Percentiles rank a stretch among this genome's conserved stretches.
Conservation (phyloP, 2,329 filamentous ascomycete genomes). For the Talaromyces amestolkiae region DNA sequence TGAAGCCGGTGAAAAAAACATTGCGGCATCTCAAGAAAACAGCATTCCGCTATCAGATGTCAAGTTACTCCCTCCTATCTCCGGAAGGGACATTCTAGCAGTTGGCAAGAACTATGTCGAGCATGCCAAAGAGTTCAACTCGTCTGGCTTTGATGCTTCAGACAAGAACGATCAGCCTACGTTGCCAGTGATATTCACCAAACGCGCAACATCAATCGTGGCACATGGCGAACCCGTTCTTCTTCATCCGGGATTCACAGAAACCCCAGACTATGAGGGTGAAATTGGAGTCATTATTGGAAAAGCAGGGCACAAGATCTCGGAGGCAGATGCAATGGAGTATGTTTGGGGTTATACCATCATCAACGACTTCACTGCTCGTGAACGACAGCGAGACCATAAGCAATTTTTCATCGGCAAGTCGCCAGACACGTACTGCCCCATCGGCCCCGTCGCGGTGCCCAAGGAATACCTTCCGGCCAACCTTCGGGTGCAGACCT, state of each 20-base stretch:
- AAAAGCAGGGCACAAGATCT: constrained; percentile 46
- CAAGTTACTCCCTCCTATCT: constrained; percentile 48
- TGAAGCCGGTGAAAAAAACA: constrained; percentile 42
- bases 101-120: constrained; percentile 59
- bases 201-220: constrained; percentile 54
- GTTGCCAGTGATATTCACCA: constrained; percentile 58
- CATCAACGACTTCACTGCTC: constrained; percentile 57
- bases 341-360: constrained; percentile 59
- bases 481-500: constrained; percentile 43
- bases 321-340: constrained; percentile 47
- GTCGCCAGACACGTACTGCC: constrained; percentile 55
- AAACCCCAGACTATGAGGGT: constrained; percentile 39
- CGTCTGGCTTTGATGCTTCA: constrained; percentile 54
- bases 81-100: constrained; percentile 52
- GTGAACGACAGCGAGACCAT: constrained; percentile 56
- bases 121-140: constrained; percentile 59
- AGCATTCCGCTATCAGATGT: constrained; percentile 36
- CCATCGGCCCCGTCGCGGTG: constrained; percentile 56
- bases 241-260: constrained; percentile 49
- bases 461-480: constrained; percentile 46
- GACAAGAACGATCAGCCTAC: constrained; percentile 55
- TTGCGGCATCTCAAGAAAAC: constrained; percentile 22
- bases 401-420: constrained; percentile 62
- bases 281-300: constrained; percentile 59
- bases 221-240: constrained; percentile 49